Base-by-base conservation (phyloP, 1,284 basidiomycete species). In the Puccinia coronata region DNA sequence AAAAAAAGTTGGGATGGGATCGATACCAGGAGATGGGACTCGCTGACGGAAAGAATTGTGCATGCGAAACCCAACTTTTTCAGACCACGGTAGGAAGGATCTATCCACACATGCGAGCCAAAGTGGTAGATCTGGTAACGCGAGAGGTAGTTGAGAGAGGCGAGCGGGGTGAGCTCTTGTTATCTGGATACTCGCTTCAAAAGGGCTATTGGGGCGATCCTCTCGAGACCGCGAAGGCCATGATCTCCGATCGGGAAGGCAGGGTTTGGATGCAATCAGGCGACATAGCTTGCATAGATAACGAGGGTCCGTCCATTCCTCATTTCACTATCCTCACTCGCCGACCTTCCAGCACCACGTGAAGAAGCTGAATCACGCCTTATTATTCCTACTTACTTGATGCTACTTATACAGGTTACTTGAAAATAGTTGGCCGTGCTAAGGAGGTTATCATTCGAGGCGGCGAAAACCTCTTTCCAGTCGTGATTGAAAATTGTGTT, bases 401-500 rank as follows among this genome's bases (percentile, higher is more conserved):
- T n/a, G n/a, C n/a, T n/a, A n/a, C n/a, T n/a, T n/a, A n/a, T n/a
- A n/a, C n/a, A 76, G 74, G 74, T 2, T 83, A 81, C 57, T 69
- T 83, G 28, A 43, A 51, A 12, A 83, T 83, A 28, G 63, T 80
- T 2, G 82, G 82, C 12, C 53, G 82, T 31, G 76, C 80, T n/a
- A 83, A 83, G 41, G 82, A 83, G n/a, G 80, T 83, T 23, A 82
- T 83, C 63, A 81, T 83, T 25, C 61, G 82, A 47, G 82, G 82
- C 2, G 82, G 82, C 16, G 82, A 83, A 57, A 83, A 83, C 28
- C 28, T 82, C 12, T 81, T 70, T 61, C 82, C 82, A 5, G 82
- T 82, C 11, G 43, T 80, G 6, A 82, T 83, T 39, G 82, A 83
- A n/a, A 63, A 76, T 51, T 76, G 74, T 51, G 34, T 76, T 23